Evolutionary conservation across 2,329 filamentous ascomycete species (phyloP).

Genomic region (Penicillium sp.): DNA sequence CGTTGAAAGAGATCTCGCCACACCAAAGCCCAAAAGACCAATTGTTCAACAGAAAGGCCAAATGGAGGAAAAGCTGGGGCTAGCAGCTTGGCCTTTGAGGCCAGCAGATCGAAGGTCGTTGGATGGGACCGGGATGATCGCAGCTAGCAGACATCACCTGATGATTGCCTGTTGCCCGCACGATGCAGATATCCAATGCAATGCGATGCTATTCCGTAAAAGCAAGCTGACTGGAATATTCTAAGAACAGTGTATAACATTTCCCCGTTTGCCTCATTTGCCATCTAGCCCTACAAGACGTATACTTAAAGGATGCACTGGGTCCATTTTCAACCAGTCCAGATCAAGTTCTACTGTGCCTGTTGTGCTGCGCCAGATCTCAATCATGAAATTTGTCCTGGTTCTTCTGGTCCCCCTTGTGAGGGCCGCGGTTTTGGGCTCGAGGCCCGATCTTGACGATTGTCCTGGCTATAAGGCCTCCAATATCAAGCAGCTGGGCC

Average conservation of each 20-base stretch:
- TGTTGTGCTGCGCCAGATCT: conserved; percentile 5
- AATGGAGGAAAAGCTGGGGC: background rate
- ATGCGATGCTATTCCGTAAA: background rate
- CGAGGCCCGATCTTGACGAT: conserved; percentile 11
- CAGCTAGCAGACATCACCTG: background rate
- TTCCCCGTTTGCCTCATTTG: background rate
- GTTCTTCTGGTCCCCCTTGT: conserved; percentile 30
- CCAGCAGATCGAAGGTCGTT: background rate
- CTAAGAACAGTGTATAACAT: background rate
- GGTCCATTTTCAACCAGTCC: conserved; percentile 1
- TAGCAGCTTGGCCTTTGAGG: background rate
- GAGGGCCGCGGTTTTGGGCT: conserved; percentile 28
- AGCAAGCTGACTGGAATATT: background rate
- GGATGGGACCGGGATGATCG: background rate
- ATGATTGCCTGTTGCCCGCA: background rate
- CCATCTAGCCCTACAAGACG: background rate
- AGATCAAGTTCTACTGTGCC: background rate
- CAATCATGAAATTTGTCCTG: conserved; percentile 29
- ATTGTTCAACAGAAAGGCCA: background rate
- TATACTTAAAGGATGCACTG: conserved; percentile 2
- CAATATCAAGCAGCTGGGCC: conserved; percentile 34
- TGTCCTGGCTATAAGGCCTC: conserved; percentile 43
- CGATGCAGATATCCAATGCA: background rate
- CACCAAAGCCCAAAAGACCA: background rate
- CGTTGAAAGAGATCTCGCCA: no score